phyloP scores from a whole-genome alignment of 208 protist species.

The Acanthamoeba quina region DNA sequence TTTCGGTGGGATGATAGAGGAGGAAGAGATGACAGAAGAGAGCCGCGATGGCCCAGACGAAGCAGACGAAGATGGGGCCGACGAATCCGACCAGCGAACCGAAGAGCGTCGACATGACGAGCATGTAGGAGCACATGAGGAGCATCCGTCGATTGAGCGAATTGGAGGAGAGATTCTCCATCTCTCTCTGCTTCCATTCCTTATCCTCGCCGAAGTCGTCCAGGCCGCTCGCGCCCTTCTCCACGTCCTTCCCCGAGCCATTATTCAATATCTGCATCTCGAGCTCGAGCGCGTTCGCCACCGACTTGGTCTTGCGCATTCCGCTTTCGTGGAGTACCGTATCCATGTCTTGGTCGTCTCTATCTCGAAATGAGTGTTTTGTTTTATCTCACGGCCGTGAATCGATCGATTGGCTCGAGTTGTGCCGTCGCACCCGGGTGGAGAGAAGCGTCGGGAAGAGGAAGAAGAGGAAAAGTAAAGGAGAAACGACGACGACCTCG shows the following conservation, averaged over 20 bases:
- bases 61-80: constrained; percentile 25
- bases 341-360: neutral
- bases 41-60: constrained; percentile 9
- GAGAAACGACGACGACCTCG: too few species aligned
- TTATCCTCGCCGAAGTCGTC: neutral
- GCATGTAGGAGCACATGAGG: constrained; percentile 37
- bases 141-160: neutral
- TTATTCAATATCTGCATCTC: neutral
- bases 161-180: neutral
- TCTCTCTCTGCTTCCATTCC: neutral
- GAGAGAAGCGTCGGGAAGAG: too few species aligned
- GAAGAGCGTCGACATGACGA: constrained; percentile 25
- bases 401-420: neutral
- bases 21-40: constrained; percentile 42
- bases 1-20: constrained; percentile 15
- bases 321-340: neutral
- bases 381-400: too few species aligned
- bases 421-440: too few species aligned
- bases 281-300: neutral
- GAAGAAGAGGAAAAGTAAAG: too few species aligned
- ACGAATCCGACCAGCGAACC: constrained; percentile 41
- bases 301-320: neutral
- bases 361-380: neutral
- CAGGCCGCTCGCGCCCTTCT: neutral
- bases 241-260: neutral